A percentile compares a stretch with the other conserved stretches of the same genome.
These are phyloP conservation scores for Sequoiadendron giganteum DNA, from an alignment of 75 land plant species.

Conservation along the genomic window DNA sequence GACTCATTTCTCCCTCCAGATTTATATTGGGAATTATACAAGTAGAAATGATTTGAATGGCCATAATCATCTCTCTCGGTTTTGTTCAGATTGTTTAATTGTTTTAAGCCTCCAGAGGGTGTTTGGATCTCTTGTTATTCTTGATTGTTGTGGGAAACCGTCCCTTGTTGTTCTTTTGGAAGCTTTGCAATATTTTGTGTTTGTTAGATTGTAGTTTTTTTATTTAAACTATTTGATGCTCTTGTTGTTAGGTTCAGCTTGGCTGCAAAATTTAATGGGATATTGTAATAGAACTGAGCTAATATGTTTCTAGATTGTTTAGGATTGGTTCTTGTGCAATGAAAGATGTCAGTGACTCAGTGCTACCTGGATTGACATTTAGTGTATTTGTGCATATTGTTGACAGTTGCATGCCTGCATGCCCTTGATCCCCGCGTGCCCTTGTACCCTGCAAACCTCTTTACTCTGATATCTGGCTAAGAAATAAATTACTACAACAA, in stretches of 20 bases:
- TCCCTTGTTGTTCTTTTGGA: neutral
- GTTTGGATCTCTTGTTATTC: neutral
- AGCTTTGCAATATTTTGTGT: neutral
- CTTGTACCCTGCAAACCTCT: neutral
- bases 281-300: too few relatives aligned
- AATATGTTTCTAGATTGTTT: neutral
- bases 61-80: neutral
- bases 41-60: neutral
- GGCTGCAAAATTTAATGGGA: too few relatives aligned
- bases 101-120: neutral
- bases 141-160: neutral
- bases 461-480: neutral
- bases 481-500: too few relatives aligned
- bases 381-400: neutral
- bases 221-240: too few relatives aligned
- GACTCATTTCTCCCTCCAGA: neutral
- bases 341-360: neutral
- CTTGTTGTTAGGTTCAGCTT: too few relatives aligned
- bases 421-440: neutral
- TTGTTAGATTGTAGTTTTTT: neutral
- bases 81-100: too few relatives aligned
- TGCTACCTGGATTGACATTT: neutral
- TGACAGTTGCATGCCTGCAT: neutral
- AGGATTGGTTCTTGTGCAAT: neutral
- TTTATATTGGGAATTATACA: too few relatives aligned